Base-by-base conservation (phyloP, 2,329 filamentous ascomycete species). In the Xylaria sp. region DNA sequence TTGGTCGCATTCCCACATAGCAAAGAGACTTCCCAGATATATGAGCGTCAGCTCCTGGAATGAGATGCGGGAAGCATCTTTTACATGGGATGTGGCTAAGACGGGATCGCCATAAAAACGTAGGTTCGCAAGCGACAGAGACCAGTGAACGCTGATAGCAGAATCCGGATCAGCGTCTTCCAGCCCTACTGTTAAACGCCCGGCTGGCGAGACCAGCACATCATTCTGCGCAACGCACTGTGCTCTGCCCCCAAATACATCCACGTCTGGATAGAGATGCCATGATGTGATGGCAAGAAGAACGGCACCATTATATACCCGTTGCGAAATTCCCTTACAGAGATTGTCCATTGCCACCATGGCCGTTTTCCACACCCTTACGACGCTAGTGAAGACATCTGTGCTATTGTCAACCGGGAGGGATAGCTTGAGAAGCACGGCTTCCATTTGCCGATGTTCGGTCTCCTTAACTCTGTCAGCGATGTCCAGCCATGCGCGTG, bases 401-500 rank as follows among this genome's bases (percentile, higher is more conserved):
- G 28, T n/a, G 9, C 70, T 70, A 13, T 39, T 41, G 28, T 61
- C 32, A 25, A 58, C 20, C 7, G 37, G 37, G 8, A 44, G 20
- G 2, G 37, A 44, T 18, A 44, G 20, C 18, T 15, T 37, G 2
- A 37, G 7, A 20, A 44, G 37, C 1, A 44, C 23, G 8, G 37
- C 20, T 44, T 44, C 20, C 37, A 44, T 44, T 28, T 51, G n/a
- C 25, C 18, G n/a, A 18, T 48, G 78, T 54, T 80, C 76, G 8
- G 66, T 76, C 18, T 77, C 75, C 55, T 80, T 80, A 15, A 70
- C 75, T 6, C 65, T 41, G 57, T 81, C 79, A 6, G 79, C 81
- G 1, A 66, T 75, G 2, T 70, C 69, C 1, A 83, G 69, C 82
- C 81, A 83, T 0, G 81, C 69, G 2, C 81, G 73, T 0, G 79